Percentiles rank a stretch among this genome's conserved stretches.
phyloP scores from a whole-genome alignment of 371 early-diverging fungal species.

The Capniomyces stellatus region DNA sequence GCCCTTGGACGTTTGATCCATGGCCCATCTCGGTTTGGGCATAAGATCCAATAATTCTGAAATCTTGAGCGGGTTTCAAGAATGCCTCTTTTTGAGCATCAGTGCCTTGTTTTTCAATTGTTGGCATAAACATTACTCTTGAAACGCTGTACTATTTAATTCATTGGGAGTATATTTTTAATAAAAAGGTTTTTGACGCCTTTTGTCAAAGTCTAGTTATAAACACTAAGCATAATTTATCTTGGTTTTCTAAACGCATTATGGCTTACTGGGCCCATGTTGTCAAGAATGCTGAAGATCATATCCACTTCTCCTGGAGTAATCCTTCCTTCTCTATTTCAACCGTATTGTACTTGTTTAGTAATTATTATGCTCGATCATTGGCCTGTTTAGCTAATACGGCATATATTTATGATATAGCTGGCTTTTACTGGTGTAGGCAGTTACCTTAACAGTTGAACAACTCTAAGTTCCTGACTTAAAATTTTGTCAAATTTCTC shows the following conservation, averaged over 20 bases:
- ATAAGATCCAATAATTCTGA: conserved; percentile 67
- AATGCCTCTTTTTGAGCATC: conserved; percentile 61
- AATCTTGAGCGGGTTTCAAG: conserved; percentile 46
- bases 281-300: not conserved
- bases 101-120: conserved; percentile 47
- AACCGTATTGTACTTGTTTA: too few species aligned
- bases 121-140: conserved; percentile 58
- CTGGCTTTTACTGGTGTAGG: too few species aligned
- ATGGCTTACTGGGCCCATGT: not conserved
- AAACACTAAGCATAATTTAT: too few species aligned
- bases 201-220: too few species aligned
- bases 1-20: conserved; percentile 66
- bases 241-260: not conserved
- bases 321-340: not conserved
- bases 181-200: too few species aligned
- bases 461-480: conserved; percentile 12
- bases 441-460: conserved; percentile 11
- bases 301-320: not conserved
- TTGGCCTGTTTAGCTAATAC: too few species aligned
- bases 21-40: conserved; percentile 66
- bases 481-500: conserved; percentile 23
- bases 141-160: conserved; percentile 27
- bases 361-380: too few species aligned
- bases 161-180: too few species aligned
- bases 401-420: too few species aligned